phyloP scores from a whole-genome alignment of 352 stramenopile species.

The Pythium diclinum region DNA sequence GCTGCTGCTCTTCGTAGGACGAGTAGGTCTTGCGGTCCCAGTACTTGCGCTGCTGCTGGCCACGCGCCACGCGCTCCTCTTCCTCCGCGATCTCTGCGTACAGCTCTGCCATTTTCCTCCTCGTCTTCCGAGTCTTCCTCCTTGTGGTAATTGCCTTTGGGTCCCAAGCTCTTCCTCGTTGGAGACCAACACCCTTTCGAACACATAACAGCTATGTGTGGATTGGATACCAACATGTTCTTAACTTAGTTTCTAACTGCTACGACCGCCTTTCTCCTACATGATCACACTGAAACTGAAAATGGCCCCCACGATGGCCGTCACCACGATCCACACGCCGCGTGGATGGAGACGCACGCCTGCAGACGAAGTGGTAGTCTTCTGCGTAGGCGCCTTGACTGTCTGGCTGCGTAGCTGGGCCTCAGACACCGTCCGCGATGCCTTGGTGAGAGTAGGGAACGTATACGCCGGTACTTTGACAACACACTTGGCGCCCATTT shows the following conservation, averaged over 20 bases:
- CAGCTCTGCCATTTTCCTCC: slow-evolving; percentile 48
- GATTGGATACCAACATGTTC: slow-evolving; percentile 1
- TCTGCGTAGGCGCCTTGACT: slow-evolving; percentile 30
- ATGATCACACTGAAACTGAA: not conserved
- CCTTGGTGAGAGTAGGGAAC: slow-evolving; percentile 42
- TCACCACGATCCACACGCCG: not conserved
- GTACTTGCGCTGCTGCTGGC: slow-evolving; percentile 83
- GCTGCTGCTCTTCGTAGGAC: slow-evolving; percentile 91
- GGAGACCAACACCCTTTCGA: slow-evolving; percentile 1
- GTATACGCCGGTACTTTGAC: slow-evolving; percentile 33
- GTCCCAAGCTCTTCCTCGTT: not conserved
- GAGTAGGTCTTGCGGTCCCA: slow-evolving; percentile 95
- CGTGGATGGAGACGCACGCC: not conserved
- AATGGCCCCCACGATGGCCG: not conserved
- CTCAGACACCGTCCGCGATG: slow-evolving; percentile 24
- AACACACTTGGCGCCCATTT: slow-evolving; percentile 36
- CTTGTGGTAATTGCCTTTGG: not conserved
- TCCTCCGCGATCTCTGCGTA: slow-evolving; percentile 61
- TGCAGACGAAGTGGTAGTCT: slow-evolving; percentile 23
- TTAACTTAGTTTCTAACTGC: slow-evolving; percentile 25
- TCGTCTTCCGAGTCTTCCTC: slow-evolving; percentile 3
- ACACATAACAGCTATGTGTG: slow-evolving; percentile 6
- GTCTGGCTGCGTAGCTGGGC: slow-evolving; percentile 40
- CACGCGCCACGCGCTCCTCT: slow-evolving; percentile 60
- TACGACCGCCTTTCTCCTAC: not conserved